Base-by-base conservation (phyloP, 371 early-diverging fungal genomes). In the Chytridium lagenaria region DNA sequence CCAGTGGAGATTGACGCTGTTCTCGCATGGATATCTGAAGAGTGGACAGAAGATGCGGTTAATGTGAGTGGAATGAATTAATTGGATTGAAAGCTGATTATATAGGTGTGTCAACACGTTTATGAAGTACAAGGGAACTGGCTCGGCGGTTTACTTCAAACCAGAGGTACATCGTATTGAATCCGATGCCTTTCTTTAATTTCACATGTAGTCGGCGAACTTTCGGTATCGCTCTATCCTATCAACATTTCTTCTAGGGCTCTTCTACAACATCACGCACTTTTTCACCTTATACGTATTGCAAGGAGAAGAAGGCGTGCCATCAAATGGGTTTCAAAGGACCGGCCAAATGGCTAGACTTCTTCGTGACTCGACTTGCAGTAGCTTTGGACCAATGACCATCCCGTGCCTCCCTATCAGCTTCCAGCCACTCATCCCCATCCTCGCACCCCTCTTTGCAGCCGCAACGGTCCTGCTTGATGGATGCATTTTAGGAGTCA, bases 1-100 rank as follows among this genome's bases (percentile, higher is more conserved):
- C 23, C 63, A 63, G 36, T 63, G 63, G 63, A 15, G 63, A 30
- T 30, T 63, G 34, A 63, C 63, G 15, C 36, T 63, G 63, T 37
- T 23, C 30, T 28, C 63, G 7, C 63, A 37, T 19, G 63, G 63
- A 23, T 19, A 37, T 28, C 36, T 63, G 19, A 15, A 19, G 16
- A 2, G 37, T 5, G 63, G 63, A 31, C 12, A 63, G 36, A 15
- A 31, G 63, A 63, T 63, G 63, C 26, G 63, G 36, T 63, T 23
- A 37, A 36, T 30, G 63, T 63, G 16, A 5, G 30, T 36, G 5
- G 26, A 10, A 5, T 63, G 12, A 37, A 31, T 30, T 36, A 36
- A 36, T 63, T 12, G 7, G 22, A 7, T 15, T 7, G 22, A 7
- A 31, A 3, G 26, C 19, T 12, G 30, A 19, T 28, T 63, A 31